These are phyloP conservation scores for Choiromyces venosus DNA, from an alignment of 495 filamentous ascomycete genomes.

Conservation along the genomic window DNA sequence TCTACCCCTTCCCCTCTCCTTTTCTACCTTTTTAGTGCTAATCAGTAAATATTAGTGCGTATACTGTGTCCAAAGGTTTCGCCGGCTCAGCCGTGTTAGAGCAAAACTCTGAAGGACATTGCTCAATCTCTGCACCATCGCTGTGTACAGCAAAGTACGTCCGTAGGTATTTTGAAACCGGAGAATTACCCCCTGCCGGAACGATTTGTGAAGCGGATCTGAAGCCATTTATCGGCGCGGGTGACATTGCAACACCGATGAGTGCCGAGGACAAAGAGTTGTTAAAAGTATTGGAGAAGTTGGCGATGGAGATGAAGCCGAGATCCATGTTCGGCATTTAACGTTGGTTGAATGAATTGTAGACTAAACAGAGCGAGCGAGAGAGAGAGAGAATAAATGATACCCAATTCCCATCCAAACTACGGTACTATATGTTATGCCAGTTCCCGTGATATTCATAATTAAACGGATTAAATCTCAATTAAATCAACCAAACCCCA, in stretches of 20 bases:
- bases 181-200: slow-evolving; percentile 19
- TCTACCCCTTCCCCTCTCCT: neutral
- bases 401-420: neutral
- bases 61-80: slow-evolving; percentile 51
- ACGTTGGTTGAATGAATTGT: neutral
- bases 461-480: neutral
- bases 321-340: neutral
- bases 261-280: slow-evolving; percentile 16
- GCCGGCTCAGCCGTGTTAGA: slow-evolving; percentile 51
- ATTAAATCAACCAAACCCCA: neutral
- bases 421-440: neutral
- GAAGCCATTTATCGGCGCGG: slow-evolving; percentile 21
- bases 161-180: slow-evolving; percentile 29
- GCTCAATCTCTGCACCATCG: slow-evolving; percentile 30
- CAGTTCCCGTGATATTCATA: neutral
- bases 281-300: slow-evolving; percentile 11
- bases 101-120: slow-evolving; percentile 50
- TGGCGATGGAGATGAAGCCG: slow-evolving; percentile 22
- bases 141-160: slow-evolving; percentile 26
- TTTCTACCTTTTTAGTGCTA: neutral
- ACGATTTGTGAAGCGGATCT: slow-evolving; percentile 31
- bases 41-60: slow-evolving; percentile 41
- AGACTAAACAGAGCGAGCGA: no score
- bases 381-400: neutral
- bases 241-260: slow-evolving; percentile 7